Percentiles rank a stretch among this genome's conserved stretches.
These are phyloP conservation scores for Acanthamoeba lenticulata DNA, from an alignment of 208 protist species.

Conservation along the genomic window DNA sequence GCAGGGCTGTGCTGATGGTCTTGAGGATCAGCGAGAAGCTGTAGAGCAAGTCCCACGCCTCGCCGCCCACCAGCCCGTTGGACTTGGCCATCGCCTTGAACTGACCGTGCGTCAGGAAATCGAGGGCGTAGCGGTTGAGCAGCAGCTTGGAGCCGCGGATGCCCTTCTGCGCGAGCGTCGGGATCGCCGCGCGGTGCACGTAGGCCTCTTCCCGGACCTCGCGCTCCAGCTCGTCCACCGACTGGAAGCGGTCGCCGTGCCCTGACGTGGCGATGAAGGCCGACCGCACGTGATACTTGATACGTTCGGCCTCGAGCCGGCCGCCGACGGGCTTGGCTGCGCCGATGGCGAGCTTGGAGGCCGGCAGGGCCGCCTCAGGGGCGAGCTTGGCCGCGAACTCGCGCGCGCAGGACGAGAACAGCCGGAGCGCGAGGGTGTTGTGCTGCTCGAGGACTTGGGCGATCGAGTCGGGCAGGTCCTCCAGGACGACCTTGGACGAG, in stretches of 20 bases:
- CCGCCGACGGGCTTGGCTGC: background rate
- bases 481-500: constrained; percentile 19
- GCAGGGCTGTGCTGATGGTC: constrained; percentile 23
- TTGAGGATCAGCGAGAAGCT: background rate
- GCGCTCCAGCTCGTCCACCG: constrained; percentile 32
- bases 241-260: background rate
- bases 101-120: constrained; percentile 22
- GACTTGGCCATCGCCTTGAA: background rate
- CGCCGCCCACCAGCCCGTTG: background rate
- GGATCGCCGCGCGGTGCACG: background rate
- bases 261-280: constrained; percentile 27
- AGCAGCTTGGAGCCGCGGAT: background rate
- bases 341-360: background rate
- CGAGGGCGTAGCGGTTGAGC: constrained; percentile 15
- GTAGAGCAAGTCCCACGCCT: background rate
- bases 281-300: background rate
- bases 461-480: background rate
- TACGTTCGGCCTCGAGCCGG: background rate
- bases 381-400: background rate
- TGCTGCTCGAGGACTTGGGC: background rate
- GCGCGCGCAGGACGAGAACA: background rate
- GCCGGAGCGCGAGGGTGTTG: background rate
- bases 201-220: background rate
- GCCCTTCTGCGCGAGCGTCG: background rate
- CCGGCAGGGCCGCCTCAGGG: background rate